These are phyloP conservation scores for Lomentospora prolificans DNA, from an alignment of 2,329 filamentous ascomycete species.

Conservation along the genomic window DNA sequence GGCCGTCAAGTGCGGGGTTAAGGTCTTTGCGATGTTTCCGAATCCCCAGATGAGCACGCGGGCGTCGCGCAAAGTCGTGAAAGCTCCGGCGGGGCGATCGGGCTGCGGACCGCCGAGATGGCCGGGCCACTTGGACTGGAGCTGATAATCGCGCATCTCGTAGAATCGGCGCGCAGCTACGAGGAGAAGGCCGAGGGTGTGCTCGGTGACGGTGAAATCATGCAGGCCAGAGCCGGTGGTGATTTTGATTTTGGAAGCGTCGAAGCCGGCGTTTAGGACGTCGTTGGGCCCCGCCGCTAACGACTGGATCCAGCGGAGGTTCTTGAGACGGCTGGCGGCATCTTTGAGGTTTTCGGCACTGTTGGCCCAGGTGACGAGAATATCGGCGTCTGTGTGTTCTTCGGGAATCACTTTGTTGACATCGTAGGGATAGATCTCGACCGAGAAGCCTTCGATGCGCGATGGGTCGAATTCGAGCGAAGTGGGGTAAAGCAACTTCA, in stretches of 20 bases:
- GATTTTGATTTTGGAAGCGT: constrained; percentile 36
- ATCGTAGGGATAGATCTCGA: constrained; percentile 49
- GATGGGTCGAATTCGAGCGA: constrained; percentile 47
- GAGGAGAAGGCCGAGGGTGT: constrained; percentile 49
- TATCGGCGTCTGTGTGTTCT: constrained; percentile 46
- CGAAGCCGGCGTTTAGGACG: constrained; percentile 52
- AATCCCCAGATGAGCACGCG: constrained; percentile 54
- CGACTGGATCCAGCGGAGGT: constrained; percentile 56
- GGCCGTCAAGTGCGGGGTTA: constrained; percentile 41
- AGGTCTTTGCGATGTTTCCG: constrained; percentile 54
- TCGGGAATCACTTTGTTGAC: constrained; percentile 45
- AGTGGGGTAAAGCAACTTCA: constrained; percentile 60
- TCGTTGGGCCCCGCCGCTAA: constrained; percentile 58
- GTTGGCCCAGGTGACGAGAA: constrained; percentile 56
- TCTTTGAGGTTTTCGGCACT: constrained; percentile 46
- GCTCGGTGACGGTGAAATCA: constrained; percentile 56
- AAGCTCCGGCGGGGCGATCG: constrained; percentile 43
- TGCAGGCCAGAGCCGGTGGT: constrained; percentile 55
- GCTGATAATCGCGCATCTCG: constrained; percentile 54
- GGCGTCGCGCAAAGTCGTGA: constrained; percentile 50
- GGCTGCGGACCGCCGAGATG: constrained; percentile 54
- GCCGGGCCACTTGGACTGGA: constrained; percentile 44
- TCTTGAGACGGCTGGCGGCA: constrained; percentile 42
- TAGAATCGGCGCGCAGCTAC: constrained; percentile 46
- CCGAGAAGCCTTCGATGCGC: constrained; percentile 47